These are phyloP conservation scores for Cardiospermum halicacabum DNA, from an alignment of 345 rosid genomes.

Conservation along the genomic window DNA sequence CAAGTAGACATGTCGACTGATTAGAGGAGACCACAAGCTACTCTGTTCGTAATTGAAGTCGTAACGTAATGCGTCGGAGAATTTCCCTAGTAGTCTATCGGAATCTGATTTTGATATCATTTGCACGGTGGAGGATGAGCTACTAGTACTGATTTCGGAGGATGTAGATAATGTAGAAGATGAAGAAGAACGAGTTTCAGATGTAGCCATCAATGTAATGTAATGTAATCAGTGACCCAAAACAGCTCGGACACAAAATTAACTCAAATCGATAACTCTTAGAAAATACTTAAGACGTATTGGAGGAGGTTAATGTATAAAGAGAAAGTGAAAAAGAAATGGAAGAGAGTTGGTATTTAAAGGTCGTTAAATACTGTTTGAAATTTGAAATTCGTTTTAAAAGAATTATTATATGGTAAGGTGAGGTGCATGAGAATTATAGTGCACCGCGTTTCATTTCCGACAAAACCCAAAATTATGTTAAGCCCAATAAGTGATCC, in stretches of 20 bases:
- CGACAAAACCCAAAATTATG: too few relatives aligned
- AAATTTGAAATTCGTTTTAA: slow-evolving; percentile 1
- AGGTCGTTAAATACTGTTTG: background rate
- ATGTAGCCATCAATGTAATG: background rate
- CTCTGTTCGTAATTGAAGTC: slow-evolving; percentile 38
- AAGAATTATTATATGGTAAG: background rate
- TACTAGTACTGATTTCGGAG: background rate
- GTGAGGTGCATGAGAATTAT: background rate
- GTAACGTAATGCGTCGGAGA: slow-evolving; percentile 34
- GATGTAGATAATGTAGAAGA: too few relatives aligned
- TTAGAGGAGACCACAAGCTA: slow-evolving; percentile 41
- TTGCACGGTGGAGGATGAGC: too few relatives aligned
- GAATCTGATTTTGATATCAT: slow-evolving; percentile 28
- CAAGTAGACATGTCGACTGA: slow-evolving; percentile 20
- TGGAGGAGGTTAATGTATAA: too few relatives aligned
- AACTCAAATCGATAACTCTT: too few relatives aligned
- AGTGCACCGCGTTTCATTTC: background rate
- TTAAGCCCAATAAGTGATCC: too few relatives aligned
- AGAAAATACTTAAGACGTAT: too few relatives aligned
- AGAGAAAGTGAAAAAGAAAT: background rate
- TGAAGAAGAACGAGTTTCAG: slow-evolving; percentile 1
- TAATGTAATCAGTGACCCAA: too few relatives aligned
- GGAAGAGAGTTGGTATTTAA: background rate
- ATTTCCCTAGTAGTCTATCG: slow-evolving; percentile 32
- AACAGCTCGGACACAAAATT: too few relatives aligned